A percentile compares a stretch with the other conserved stretches of the same genome.
Conservation (phyloP, 305 asterid genomes). For the Plantago rigida region DNA sequence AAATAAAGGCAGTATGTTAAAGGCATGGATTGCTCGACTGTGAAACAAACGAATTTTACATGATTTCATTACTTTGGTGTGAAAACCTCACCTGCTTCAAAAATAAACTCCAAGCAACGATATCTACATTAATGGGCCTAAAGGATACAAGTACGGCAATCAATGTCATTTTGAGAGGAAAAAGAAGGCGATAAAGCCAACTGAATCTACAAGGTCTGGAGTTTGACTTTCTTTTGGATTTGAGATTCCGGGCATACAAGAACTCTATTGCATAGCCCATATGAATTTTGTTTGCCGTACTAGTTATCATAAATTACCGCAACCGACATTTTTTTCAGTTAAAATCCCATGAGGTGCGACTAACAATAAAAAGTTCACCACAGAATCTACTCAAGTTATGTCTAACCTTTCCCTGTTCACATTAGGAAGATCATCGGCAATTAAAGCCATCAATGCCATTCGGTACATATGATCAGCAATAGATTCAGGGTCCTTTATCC, state of each 20-base stretch:
- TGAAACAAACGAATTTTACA: no score
- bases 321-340: background rate
- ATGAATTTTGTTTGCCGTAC: background rate
- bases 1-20: background rate
- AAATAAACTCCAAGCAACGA: no score
- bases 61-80: no score
- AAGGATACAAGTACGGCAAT: no score
- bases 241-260: background rate
- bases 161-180: no score
- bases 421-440: conserved; percentile 69
- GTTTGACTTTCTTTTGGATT: background rate
- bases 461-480: conserved; percentile 87
- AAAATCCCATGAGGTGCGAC: background rate
- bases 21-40: no score
- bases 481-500: conserved; percentile 60
- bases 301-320: background rate
- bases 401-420: conserved; percentile 80
- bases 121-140: no score
- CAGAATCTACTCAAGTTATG: background rate
- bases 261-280: no score
- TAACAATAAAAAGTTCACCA: conserved; percentile 1
- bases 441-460: conserved; percentile 90
- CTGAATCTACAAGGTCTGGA: no score
- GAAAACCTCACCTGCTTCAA: no score
- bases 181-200: no score